Conservation (phyloP, 2,329 filamentous ascomycete genomes). For the Coniella lustricola region DNA sequence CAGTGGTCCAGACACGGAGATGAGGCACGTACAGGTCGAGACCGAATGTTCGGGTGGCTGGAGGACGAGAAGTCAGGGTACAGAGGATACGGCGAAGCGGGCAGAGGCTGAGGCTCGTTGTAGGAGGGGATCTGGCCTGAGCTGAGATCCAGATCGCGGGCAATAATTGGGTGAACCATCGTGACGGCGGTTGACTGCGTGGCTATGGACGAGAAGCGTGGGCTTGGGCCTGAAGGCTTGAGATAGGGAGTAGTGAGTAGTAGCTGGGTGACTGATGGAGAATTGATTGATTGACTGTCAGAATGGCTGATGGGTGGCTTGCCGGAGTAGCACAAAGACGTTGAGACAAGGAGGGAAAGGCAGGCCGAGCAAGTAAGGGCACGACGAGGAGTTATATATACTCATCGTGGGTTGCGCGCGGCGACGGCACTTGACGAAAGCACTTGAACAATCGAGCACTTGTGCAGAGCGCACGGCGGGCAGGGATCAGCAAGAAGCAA, state of each 20-base stretch:
- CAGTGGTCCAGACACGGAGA: not conserved
- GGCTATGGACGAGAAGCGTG: not conserved
- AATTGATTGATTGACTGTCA: too few relatives aligned
- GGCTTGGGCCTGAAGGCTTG: not conserved
- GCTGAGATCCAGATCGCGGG: slow-evolving; percentile 12
- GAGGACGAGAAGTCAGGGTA: slow-evolving; percentile 11
- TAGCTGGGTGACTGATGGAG: not conserved
- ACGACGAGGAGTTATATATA: slow-evolving; percentile 12
- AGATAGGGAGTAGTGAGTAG: not conserved
- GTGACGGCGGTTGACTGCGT: not conserved
- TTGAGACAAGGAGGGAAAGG: slow-evolving; percentile 4
- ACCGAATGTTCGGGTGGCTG: slow-evolving; percentile 11
- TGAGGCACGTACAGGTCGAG: slow-evolving; percentile 15
- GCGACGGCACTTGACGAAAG: too few relatives aligned
- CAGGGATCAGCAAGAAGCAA: slow-evolving; percentile 10
- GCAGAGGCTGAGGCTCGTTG: not conserved
- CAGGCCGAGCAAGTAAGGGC: slow-evolving; percentile 3
- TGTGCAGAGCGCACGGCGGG: not conserved
- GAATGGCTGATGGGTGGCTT: too few relatives aligned
- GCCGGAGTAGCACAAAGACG: slow-evolving; percentile 1
- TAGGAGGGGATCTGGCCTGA: not conserved
- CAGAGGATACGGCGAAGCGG: not conserved
- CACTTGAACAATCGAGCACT: too few relatives aligned
- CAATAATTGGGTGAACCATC: slow-evolving; percentile 15
- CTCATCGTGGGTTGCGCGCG: too few relatives aligned